Evolutionary conservation across 208 protist species (phyloP).

Genomic region (Leishmania arabica): DNA sequence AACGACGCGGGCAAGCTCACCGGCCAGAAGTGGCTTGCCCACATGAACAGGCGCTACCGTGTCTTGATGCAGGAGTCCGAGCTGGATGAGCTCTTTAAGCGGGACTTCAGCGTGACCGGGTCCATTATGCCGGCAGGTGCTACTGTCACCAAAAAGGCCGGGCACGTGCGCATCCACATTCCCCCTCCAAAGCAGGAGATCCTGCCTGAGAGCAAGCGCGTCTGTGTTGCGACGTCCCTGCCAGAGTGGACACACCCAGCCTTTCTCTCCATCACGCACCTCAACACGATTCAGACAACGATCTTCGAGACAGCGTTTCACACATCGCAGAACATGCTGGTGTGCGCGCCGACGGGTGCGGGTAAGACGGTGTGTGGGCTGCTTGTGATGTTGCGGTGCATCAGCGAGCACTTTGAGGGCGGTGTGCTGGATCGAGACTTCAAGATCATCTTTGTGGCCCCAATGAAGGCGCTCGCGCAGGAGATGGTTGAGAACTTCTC

Average conservation of each 20-base stretch:
- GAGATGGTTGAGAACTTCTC: slow-evolving; percentile 98
- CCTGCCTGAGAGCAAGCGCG: slow-evolving; percentile 72
- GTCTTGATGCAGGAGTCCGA: slow-evolving; percentile 85
- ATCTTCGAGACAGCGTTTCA: slow-evolving; percentile 97
- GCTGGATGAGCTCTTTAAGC: slow-evolving; percentile 85
- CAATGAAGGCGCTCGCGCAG: slow-evolving; percentile 99
- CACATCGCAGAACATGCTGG: slow-evolving; percentile 98
- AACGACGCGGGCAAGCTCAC: slow-evolving; percentile 53
- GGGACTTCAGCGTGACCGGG: slow-evolving; percentile 75
- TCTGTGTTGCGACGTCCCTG: slow-evolving; percentile 80
- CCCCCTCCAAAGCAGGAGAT: slow-evolving; percentile 73
- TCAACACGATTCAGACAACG: slow-evolving; percentile 97
- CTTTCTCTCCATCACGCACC: slow-evolving; percentile 90
- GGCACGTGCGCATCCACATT: slow-evolving; percentile 84
- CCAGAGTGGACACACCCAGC: slow-evolving; percentile 91
- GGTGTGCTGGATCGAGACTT: slow-evolving; percentile 93
- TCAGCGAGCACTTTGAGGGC: slow-evolving; percentile 91
- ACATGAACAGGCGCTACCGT: slow-evolving; percentile 89
- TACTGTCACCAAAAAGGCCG: slow-evolving; percentile 63
- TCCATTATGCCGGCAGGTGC: slow-evolving; percentile 69
- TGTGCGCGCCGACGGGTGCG: slow-evolving; percentile 98
- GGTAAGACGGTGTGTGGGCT: slow-evolving; percentile 99
- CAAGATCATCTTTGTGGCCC: slow-evolving; percentile 99
- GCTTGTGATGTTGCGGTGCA: slow-evolving; percentile 95
- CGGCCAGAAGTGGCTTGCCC: slow-evolving; percentile 77